Evolutionary conservation across 2,329 filamentous ascomycete genomes (phyloP).

Genomic region (Colletotrichum spaethianum): DNA sequence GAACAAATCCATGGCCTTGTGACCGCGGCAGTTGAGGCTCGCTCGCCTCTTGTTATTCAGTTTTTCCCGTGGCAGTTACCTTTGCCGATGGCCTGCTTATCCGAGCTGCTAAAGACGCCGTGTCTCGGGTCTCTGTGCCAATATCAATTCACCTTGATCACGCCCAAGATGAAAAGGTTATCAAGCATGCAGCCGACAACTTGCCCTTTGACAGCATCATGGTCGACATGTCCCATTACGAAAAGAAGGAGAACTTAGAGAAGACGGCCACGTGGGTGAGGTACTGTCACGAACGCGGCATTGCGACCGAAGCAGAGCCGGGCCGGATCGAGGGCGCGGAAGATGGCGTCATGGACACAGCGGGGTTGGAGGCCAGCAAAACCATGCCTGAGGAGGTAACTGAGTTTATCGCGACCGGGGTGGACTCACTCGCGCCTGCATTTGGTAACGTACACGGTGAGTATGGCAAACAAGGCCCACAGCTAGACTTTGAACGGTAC

Average conservation of each 20-base stretch:
- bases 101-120: conserved; percentile 68
- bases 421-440: conserved; percentile 81
- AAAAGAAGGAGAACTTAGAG: conserved; percentile 77
- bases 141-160: conserved; percentile 77
- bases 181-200: conserved; percentile 67
- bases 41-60: conserved; percentile 76
- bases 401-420: conserved; percentile 79
- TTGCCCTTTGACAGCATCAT: conserved; percentile 79
- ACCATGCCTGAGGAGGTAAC: conserved; percentile 79
- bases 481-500: conserved; percentile 67
- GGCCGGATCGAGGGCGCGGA: conserved; percentile 76
- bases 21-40: conserved; percentile 76
- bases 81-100: conserved; percentile 70
- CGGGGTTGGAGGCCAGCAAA: conserved; percentile 63
- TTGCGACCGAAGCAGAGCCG: conserved; percentile 78
- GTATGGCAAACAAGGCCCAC: conserved; percentile 76
- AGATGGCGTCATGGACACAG: conserved; percentile 76
- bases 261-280: conserved; percentile 72
- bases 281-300: conserved; percentile 74
- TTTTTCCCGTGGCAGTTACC: conserved; percentile 79
- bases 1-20: conserved; percentile 79
- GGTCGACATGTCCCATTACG: conserved; percentile 83
- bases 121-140: conserved; percentile 68
- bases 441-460: conserved; percentile 85
- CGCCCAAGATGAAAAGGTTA: conserved; percentile 71